A percentile compares a stretch with the other conserved stretches of the same genome.
phyloP scores from a whole-genome alignment of 129 eudicot genomes.

The Helichrysum umbraculigerum region DNA sequence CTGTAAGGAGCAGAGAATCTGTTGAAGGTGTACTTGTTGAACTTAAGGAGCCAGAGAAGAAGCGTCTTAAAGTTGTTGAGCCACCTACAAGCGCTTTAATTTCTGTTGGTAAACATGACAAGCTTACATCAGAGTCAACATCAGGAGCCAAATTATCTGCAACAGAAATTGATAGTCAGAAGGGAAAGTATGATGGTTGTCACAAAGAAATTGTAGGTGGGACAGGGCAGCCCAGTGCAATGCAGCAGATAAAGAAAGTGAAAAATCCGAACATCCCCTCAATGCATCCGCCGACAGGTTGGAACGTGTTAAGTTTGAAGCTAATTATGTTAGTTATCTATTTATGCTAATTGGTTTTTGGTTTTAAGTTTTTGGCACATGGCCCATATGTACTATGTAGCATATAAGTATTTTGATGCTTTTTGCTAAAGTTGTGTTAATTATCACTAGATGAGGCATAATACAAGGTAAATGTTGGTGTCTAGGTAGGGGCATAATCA shows the following conservation, averaged over 20 bases:
- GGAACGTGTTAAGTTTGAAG: slow-evolving; percentile 18
- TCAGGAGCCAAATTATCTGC: slow-evolving; percentile 27
- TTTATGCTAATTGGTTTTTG: neutral
- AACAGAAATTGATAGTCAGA: slow-evolving; percentile 28
- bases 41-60: slow-evolving; percentile 48
- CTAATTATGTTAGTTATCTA: neutral
- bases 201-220: slow-evolving; percentile 29
- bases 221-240: slow-evolving; percentile 26
- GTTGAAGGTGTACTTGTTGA: slow-evolving; percentile 33
- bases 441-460: slow-evolving; percentile 4
- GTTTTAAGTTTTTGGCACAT: no score
- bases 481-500: slow-evolving; percentile 45
- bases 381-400: no score
- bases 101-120: slow-evolving; percentile 30
- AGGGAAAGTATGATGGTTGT: slow-evolving; percentile 27
- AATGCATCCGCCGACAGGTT: slow-evolving; percentile 34
- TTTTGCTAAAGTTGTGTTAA: neutral
- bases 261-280: slow-evolving; percentile 28
- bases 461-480: slow-evolving; percentile 14
- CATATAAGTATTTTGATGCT: neutral
- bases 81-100: slow-evolving; percentile 17
- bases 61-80: slow-evolving; percentile 52
- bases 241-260: slow-evolving; percentile 32
- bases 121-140: slow-evolving; percentile 25
- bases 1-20: slow-evolving; percentile 34